phyloP scores from a whole-genome alignment of 306 rosid genomes.

The Parietaria judaica region DNA sequence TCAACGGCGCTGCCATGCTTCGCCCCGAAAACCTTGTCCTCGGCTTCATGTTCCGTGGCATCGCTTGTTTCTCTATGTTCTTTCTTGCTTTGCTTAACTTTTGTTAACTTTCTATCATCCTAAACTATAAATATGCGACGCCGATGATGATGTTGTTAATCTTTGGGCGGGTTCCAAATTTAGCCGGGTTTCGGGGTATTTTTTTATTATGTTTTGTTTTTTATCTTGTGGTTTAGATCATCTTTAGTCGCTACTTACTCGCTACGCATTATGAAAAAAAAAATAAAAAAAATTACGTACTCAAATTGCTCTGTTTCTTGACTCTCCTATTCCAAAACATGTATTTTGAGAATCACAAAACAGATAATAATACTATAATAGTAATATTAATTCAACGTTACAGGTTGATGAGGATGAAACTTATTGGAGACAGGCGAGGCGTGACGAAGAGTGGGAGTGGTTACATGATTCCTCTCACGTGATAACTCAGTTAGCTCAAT shows the following conservation, averaged over 20 bases:
- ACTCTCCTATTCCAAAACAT: background rate
- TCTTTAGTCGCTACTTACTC: no score
- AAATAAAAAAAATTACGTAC: background rate
- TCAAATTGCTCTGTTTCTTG: conserved; percentile 12
- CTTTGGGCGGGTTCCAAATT: no score
- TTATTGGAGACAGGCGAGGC: conserved; percentile 57
- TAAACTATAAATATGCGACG: no score
- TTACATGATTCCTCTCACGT: conserved; percentile 66
- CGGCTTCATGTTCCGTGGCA: no score
- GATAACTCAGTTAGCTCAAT: conserved; percentile 70
- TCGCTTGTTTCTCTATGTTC: background rate
- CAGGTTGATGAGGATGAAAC: conserved; percentile 87
- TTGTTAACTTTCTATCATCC: background rate
- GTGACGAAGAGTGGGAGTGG: conserved; percentile 64
- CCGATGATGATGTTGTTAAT: no score
- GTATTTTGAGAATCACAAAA: conserved; percentile 8
- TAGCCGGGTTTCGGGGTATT: no score
- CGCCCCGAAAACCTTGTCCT: no score
- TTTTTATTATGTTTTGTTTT: no score
- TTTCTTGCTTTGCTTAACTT: background rate
- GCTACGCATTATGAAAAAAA: no score
- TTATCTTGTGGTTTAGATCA: no score
- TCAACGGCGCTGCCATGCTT: no score
- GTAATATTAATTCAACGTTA: no score
- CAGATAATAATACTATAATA: background rate